phyloP scores from a whole-genome alignment of 164 flowering plant genomes.

The Umbellularia californica region DNA sequence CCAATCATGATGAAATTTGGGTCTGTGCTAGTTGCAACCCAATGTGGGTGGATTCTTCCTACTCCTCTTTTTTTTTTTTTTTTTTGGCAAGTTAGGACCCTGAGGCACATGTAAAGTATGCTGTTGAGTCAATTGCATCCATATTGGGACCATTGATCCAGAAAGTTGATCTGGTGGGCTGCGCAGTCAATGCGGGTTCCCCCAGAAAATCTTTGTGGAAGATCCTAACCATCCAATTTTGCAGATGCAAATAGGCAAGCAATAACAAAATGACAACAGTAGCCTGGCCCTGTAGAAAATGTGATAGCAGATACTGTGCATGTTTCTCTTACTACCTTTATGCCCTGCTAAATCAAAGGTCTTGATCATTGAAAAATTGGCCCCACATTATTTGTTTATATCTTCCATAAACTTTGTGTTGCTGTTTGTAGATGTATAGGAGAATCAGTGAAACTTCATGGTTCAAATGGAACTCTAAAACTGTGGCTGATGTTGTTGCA shows the following conservation, averaged over 20 bases:
- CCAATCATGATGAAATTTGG: not conserved
- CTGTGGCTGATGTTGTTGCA: conserved; percentile 53
- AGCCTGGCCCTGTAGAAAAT: no score
- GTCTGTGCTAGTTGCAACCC: not conserved
- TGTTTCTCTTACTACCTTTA: no score
- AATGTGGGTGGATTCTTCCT: not conserved
- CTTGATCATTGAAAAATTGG: not conserved
- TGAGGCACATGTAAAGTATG: no score
- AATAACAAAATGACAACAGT: no score
- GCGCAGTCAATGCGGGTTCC: no score
- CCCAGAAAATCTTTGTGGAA: no score
- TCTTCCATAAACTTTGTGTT: not conserved
- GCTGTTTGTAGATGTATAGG: conserved; percentile 45
- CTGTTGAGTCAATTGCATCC: not conserved
- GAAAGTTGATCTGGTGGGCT: not conserved
- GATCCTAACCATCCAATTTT: no score
- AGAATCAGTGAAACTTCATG: conserved; percentile 54
- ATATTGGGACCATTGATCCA: not conserved
- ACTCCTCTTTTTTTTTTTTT: no score
- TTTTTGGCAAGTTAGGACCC: no score
- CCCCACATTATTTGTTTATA: not conserved
- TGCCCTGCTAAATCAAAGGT: no score
- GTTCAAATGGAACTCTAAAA: conserved; percentile 71
- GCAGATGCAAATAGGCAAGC: no score
- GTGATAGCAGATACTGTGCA: no score